Base-by-base conservation (phyloP, 169 alveolate species). In the Eimeria praecox region DNA sequence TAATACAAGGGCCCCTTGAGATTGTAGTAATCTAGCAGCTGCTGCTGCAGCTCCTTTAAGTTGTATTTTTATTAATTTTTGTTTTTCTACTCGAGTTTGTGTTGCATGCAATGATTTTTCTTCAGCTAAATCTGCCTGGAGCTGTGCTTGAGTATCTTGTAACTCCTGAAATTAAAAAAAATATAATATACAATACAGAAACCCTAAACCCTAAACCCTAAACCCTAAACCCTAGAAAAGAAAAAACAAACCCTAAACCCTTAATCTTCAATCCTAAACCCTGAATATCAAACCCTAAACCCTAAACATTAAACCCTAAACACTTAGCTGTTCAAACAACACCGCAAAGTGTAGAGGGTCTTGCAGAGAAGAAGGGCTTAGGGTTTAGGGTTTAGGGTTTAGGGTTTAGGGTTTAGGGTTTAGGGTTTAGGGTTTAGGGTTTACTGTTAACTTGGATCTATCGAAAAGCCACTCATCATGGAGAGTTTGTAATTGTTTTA, bases 391-490 rank as follows among this genome's bases (percentile, higher is more conserved):
- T n/a, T n/a, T n/a, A n/a, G n/a, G n/a, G n/a, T n/a, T n/a, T n/a
- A n/a, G n/a, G n/a, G n/a, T n/a, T n/a, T n/a, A n/a, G n/a, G n/a
- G n/a, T n/a, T n/a, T n/a, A n/a, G n/a, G n/a, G n/a, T n/a, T n/a
- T n/a, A n/a, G n/a, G n/a, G n/a, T n/a, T n/a, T n/a, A n/a, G n/a
- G n/a, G n/a, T n/a, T n/a, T n/a, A n/a, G n/a, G 2, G 82, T 59
- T 77, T 42, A 77, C 87, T 20, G 22, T 38, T 20, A 77, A 22
- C n/a, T 22, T 18, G 10, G 38, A 27, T 77, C 59, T 77, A 35
- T 77, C 87, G 59, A 77, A 77, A 27, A 77, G 38, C 87, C 87
- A 77, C 54, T 77, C 87, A 22, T 38, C 56, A 38, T 77, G 87
- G 62, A 77, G 27, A 18, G 46, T 33, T 16, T 77, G 87, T 33